A percentile compares a stretch with the other conserved stretches of the same genome.
These are phyloP conservation scores for Penicillium diatomitis DNA, from an alignment of 495 filamentous ascomycete species.

Conservation along the genomic window DNA sequence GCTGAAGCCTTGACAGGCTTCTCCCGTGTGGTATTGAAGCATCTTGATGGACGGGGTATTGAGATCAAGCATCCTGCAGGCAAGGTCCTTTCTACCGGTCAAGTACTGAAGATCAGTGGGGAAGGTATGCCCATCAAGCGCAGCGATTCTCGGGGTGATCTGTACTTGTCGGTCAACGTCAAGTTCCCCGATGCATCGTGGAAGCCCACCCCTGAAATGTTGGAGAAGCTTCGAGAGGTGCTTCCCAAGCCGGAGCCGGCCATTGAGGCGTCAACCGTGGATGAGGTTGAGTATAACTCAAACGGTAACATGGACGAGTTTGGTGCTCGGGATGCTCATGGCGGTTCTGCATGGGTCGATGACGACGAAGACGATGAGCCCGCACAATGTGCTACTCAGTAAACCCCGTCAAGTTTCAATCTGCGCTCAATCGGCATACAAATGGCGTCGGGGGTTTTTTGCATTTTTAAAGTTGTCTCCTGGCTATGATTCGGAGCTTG, in stretches of 20 bases:
- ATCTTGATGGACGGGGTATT: constrained; percentile 90
- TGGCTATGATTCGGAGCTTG: background rate
- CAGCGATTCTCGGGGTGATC: constrained; percentile 71
- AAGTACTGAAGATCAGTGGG: constrained; percentile 72
- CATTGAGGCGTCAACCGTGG: constrained; percentile 62
- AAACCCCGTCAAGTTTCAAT: constrained; percentile 21
- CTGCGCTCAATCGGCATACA: constrained; percentile 16
- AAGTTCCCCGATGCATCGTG: constrained; percentile 83
- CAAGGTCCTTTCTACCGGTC: constrained; percentile 66
- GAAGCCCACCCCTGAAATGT: constrained; percentile 56
- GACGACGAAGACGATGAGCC: constrained; percentile 56
- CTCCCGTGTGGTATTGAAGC: constrained; percentile 80
- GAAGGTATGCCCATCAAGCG: constrained; percentile 94
- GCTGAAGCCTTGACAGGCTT: constrained; percentile 83
- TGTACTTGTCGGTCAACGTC: constrained; percentile 79
- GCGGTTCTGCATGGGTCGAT: constrained; percentile 69
- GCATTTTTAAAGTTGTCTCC: constrained; percentile 7
- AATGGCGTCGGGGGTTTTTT: constrained; percentile 17
- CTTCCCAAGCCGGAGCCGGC: constrained; percentile 54
- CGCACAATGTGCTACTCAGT: constrained; percentile 81
- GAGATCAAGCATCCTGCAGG: constrained; percentile 63
- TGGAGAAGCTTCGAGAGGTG: constrained; percentile 60
- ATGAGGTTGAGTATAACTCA: constrained; percentile 80
- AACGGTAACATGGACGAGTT: constrained; percentile 74
- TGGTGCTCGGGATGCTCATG: constrained; percentile 58